Evolutionary conservation across 192 early-diverging fungal species (phyloP).

Genomic region (Entomortierella lignicola): DNA sequence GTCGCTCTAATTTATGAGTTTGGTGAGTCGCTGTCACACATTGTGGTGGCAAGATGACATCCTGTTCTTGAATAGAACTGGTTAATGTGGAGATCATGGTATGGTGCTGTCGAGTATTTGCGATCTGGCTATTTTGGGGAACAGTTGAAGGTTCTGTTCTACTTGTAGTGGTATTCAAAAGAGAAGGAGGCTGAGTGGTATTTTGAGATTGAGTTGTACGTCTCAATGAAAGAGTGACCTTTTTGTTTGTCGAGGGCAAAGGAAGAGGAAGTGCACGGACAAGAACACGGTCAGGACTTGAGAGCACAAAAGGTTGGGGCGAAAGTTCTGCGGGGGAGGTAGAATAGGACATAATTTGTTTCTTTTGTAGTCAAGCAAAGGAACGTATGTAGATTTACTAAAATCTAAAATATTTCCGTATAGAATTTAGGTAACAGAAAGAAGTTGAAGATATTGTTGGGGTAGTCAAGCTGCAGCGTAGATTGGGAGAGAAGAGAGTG

Average conservation of each 20-base stretch:
- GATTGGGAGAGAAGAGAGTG: neutral
- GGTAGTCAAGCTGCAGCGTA: conserved; percentile 4
- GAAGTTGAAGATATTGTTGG: conserved; percentile 15
- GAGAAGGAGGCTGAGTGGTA: conserved; percentile 1
- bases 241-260: conserved; percentile 46
- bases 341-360: conserved; percentile 34
- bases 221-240: conserved; percentile 43
- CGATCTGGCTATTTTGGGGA: conserved; percentile 26
- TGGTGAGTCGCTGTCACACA: neutral
- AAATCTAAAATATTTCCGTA: neutral
- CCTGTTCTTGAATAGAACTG: conserved; percentile 16
- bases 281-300: conserved; percentile 37
- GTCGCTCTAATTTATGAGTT: neutral
- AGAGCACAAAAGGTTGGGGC: conserved; percentile 33
- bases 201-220: conserved; percentile 9
- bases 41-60: neutral
- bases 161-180: neutral
- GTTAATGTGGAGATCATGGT: conserved; percentile 23
- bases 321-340: conserved; percentile 27
- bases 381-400: too few relatives aligned
- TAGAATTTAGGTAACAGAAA: neutral
- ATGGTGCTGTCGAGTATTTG: conserved; percentile 22
- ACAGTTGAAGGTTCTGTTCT: conserved; percentile 16
- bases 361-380: too few relatives aligned
- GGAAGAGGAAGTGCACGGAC: conserved; percentile 41